Conservation (phyloP, 2,329 filamentous ascomycete species). For the Ascochyta fabae region DNA sequence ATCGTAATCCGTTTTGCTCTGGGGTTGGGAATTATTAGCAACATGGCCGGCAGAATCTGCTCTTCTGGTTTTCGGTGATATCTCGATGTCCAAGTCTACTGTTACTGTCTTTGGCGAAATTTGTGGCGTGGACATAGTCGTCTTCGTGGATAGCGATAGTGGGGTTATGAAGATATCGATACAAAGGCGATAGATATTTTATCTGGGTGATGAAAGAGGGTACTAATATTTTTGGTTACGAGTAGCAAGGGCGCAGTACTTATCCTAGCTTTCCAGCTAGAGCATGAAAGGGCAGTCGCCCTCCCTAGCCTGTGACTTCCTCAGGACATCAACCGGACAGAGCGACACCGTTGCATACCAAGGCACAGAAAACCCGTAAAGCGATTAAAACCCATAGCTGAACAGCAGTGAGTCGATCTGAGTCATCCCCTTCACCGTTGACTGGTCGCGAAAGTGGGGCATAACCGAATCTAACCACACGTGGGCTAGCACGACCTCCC, state of each 20-base stretch:
- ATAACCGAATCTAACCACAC: not conserved
- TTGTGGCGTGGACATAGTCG: not conserved
- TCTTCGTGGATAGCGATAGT: not conserved
- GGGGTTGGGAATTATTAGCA: not conserved
- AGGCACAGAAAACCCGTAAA: not conserved
- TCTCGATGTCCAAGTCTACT: not conserved
- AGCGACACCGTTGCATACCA: not conserved
- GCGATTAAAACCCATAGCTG: not conserved
- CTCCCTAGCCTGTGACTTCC: not conserved
- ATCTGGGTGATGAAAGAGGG: not conserved
- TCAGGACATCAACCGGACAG: not conserved
- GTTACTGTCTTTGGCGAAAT: not conserved
- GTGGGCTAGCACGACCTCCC: not conserved
- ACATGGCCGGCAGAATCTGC: not conserved
- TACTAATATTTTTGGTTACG: not conserved
- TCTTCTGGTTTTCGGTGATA: not conserved
- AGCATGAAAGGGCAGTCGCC: not conserved
- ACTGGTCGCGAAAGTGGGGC: not conserved
- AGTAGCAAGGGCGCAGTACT: not conserved
- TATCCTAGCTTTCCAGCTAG: not conserved
- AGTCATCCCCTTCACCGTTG: not conserved
- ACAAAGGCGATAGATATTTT: not conserved
- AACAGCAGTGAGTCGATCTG: not conserved
- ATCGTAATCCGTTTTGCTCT: not conserved
- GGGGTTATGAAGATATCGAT: not conserved